A percentile compares a stretch with the other conserved stretches of the same genome.
These are phyloP conservation scores for Mesembryanthemum crystallinum DNA, from an alignment of 148 eudicot species.

Conservation along the genomic window DNA sequence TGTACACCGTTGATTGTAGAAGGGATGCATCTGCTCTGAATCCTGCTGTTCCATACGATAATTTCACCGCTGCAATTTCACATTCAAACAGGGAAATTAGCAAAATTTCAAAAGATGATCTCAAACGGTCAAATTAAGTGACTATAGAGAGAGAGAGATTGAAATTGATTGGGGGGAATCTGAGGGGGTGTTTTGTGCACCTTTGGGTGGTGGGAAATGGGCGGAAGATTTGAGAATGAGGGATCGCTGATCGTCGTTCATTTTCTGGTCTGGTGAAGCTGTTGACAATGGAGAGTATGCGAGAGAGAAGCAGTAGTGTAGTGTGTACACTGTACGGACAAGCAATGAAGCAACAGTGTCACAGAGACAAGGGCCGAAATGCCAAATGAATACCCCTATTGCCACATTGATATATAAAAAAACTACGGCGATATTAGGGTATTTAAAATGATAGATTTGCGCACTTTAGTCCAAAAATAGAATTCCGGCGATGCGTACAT, in stretches of 20 bases:
- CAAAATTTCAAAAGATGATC: neutral
- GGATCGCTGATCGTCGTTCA: constrained; percentile 51
- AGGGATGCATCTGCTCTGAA: constrained; percentile 74
- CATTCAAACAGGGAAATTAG: neutral
- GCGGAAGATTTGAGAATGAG: constrained; percentile 45
- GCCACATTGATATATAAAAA: no score
- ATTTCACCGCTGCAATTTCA: constrained; percentile 49
- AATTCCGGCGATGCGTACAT: no score
- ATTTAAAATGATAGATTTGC: no score
- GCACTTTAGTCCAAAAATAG: no score
- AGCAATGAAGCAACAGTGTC: no score
- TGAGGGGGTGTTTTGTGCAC: constrained; percentile 13
- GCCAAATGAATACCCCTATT: no score
- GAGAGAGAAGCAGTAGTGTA: neutral
- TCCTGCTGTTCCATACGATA: constrained; percentile 88
- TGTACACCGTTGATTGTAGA: constrained; percentile 64
- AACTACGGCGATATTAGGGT: no score
- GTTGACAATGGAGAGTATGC: neutral
- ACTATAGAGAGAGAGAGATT: neutral
- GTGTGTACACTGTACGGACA: no score
- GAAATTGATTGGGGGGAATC: neutral
- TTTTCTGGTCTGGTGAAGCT: constrained; percentile 5
- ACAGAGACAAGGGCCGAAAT: no score
- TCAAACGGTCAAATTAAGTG: no score
- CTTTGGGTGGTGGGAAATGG: constrained; percentile 53